phyloP scores from a whole-genome alignment of 176 grass and related monocot genomes.

The Phragmites australis region DNA sequence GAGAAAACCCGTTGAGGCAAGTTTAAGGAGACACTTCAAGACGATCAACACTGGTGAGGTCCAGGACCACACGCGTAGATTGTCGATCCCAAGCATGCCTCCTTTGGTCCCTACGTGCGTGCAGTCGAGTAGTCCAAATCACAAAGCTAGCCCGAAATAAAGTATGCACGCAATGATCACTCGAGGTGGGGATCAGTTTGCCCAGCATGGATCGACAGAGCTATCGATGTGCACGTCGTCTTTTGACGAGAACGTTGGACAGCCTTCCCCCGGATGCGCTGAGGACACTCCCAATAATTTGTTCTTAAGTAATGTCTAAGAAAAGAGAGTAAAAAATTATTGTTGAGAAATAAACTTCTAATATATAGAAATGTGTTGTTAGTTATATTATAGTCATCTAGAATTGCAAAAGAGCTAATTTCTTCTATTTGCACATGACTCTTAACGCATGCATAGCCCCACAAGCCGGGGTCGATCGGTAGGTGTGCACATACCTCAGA shows the following conservation, averaged over 20 bases:
- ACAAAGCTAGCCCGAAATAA: not conserved
- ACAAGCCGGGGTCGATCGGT: not conserved
- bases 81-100: not conserved
- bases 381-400: no score
- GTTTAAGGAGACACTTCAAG: not conserved
- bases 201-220: not conserved
- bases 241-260: not conserved
- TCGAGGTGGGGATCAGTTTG: not conserved
- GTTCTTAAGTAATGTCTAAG: no score
- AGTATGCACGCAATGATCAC: not conserved
- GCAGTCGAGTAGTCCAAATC: constrained; percentile 25
- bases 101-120: not conserved
- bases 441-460: not conserved
- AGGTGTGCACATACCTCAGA: not conserved
- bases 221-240: constrained; percentile 7
- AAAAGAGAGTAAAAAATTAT: no score
- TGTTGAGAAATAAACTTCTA: no score
- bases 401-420: no score
- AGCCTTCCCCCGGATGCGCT: not conserved
- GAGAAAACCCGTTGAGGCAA: no score
- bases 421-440: not conserved
- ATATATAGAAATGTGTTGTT: no score
- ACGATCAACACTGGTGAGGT: not conserved
- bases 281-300: no score
- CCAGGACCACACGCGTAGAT: not conserved